A percentile compares a stretch with the other conserved stretches of the same genome.
These are phyloP conservation scores for Tagetes erecta DNA, from an alignment of 129 eudicot species.

Conservation along the genomic window DNA sequence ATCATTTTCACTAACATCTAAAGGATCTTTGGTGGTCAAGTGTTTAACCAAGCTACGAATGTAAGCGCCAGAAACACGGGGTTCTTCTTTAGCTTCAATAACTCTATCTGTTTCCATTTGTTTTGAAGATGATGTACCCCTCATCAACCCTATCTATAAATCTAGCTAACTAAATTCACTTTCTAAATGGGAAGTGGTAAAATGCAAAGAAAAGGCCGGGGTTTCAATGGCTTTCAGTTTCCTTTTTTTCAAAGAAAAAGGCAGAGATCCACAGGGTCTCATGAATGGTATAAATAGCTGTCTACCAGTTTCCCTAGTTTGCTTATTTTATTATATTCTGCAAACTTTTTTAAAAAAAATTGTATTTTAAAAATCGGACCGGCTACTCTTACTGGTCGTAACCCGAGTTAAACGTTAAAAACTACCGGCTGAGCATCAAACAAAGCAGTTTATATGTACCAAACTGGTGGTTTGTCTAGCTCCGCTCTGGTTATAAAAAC, in stretches of 20 bases:
- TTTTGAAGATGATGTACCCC: slow-evolving; percentile 37
- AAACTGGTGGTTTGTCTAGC: background rate
- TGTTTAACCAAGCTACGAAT: slow-evolving; percentile 79
- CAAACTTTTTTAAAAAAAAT: background rate
- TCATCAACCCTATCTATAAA: background rate
- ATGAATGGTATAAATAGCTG: slow-evolving; percentile 77
- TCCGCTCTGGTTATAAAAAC: too few species aligned
- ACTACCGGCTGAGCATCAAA: background rate
- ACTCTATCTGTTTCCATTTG: slow-evolving; percentile 40
- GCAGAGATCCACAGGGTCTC: slow-evolving; percentile 48
- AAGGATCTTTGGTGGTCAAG: slow-evolving; percentile 51
- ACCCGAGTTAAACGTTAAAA: too few species aligned
- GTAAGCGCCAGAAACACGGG: slow-evolving; percentile 69
- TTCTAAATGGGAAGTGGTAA: background rate
- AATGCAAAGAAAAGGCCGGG: slow-evolving; percentile 1
- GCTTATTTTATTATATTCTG: slow-evolving; percentile 1
- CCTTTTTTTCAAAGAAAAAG: slow-evolving; percentile 25
- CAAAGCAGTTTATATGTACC: background rate
- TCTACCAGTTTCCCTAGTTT: slow-evolving; percentile 36
- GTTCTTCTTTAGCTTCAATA: slow-evolving; percentile 44
- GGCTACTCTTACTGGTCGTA: too few species aligned
- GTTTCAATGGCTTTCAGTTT: background rate
- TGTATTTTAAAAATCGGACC: too few species aligned
- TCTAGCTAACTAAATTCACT: background rate
- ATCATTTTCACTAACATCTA: slow-evolving; percentile 15